Base-by-base conservation (phyloP, 192 early-diverging fungal genomes). In the Tieghemiomyces parasiticus region DNA sequence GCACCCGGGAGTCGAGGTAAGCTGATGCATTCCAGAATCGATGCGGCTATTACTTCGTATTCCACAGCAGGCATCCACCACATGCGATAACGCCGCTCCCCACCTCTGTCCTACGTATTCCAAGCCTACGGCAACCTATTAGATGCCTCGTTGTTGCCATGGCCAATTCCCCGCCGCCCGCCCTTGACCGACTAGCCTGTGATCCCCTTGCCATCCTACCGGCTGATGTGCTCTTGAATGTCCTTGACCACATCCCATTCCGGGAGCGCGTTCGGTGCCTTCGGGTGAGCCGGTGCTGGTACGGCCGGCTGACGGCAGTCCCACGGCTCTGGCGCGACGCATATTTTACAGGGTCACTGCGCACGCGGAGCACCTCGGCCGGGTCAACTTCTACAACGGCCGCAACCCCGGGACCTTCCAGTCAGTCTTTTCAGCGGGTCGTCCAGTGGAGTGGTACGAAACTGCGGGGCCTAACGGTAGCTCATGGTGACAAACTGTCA, bases 281-380 rank as follows among this genome's bases (percentile, higher is more conserved):
- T n/a, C 55, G 55, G 33, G 55, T 58, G n/a, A 35, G 55, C 55
- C 32, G 35, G 2, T 22, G n/a, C 13, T 58, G 55, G 55, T 38
- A 58, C 35, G 24, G 3, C 55, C 55, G 35, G 55, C 55, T 58
- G 6, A n/a, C 33, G 20, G n/a, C 35, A 9, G 16, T 58, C 14
- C 55, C 16, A 16, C 4, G 22, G 22, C 35, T 58, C 32, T 58
- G 55, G 55, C 34, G 35, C 10, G 28, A 35, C 13, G n/a, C 35
- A 8, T 13, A 30, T 28, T 54, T 54, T 29, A n/a, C 28, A 25
- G 52, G 2, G 19, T n/a, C 28, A 12, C 32, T 16, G 6, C 20
- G 8, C 4, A 16, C 52, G 1, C 52, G 28, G 28, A 34, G 55
- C n/a, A 35, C 32, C 55, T 4, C 28, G 16, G 19, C 34, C 34